A percentile compares a stretch with the other conserved stretches of the same genome.
Conservation (phyloP, 2,329 filamentous ascomycete species). For the Lasiodiplodia theobromae region DNA sequence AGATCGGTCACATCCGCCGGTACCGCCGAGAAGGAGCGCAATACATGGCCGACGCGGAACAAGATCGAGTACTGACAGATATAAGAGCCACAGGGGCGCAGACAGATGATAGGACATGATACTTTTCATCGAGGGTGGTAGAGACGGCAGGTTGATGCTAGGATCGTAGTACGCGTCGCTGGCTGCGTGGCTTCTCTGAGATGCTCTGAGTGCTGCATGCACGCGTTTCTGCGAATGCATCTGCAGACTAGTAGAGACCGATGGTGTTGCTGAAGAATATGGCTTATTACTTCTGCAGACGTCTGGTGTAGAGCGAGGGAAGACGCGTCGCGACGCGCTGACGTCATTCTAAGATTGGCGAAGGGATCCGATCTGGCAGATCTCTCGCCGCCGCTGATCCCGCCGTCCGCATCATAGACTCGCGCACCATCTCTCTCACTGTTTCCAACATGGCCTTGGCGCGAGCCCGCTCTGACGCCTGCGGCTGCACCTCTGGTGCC, state of each 20-base stretch:
- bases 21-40: not conserved
- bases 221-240: not conserved
- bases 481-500: not conserved
- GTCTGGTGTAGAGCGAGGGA: not conserved
- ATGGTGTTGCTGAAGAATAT: not conserved
- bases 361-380: conserved; percentile 14
- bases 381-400: conserved; percentile 19
- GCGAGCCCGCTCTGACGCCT: conserved; percentile 6
- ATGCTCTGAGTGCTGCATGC: not conserved
- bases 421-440: conserved; percentile 6
- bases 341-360: conserved; percentile 25
- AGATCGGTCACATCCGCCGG: not conserved
- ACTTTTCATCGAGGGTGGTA: not conserved
- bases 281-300: not conserved
- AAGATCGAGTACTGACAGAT: not conserved
- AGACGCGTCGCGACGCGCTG: conserved; percentile 23
- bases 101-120: not conserved
- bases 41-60: not conserved
- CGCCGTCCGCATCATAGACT: conserved; percentile 25
- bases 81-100: not conserved
- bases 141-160: not conserved
- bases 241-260: not conserved
- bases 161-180: not conserved
- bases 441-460: conserved; percentile 18
- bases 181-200: not conserved